phyloP scores from a whole-genome alignment of 1,284 basidiomycete species.

The Pascua guehoae region DNA sequence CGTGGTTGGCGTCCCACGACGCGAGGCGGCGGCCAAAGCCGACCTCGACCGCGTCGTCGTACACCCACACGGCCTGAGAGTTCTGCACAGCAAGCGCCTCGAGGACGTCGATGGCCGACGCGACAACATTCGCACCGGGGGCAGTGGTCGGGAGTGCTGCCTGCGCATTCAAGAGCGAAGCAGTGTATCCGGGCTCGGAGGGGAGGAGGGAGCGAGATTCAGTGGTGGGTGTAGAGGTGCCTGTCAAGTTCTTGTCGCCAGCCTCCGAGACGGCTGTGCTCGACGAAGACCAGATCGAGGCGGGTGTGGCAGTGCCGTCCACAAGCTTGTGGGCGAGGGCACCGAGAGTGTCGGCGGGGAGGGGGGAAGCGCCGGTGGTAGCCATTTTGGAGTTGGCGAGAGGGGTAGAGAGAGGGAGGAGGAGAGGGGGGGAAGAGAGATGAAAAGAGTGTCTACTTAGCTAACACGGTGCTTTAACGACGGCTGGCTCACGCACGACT shows the following conservation, averaged over 20 bases:
- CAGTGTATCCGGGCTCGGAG: conserved; percentile 31
- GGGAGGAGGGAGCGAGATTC: conserved; percentile 26
- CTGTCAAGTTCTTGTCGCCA: conserved; percentile 18
- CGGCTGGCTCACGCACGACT: too few relatives aligned
- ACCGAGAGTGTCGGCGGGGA: too few relatives aligned
- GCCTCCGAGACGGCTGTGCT: conserved; percentile 43
- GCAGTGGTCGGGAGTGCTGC: conserved; percentile 31
- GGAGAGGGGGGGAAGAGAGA: too few relatives aligned
- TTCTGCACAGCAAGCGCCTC: conserved; percentile 44
- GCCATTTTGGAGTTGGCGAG: too few relatives aligned
- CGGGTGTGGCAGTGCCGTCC: too few relatives aligned
- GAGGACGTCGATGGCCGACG: conserved; percentile 39
- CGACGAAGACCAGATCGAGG: neutral
- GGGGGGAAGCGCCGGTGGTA: too few relatives aligned
- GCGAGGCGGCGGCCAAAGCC: conserved; percentile 38
- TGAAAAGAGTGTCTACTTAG: too few relatives aligned
- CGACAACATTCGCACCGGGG: conserved; percentile 40
- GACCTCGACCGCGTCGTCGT: conserved; percentile 45
- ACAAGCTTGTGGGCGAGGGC: too few relatives aligned
- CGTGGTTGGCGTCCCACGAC: conserved; percentile 21
- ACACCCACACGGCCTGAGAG: conserved; percentile 44
- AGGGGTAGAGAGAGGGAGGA: too few relatives aligned
- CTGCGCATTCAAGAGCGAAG: conserved; percentile 31
- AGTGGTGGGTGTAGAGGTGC: conserved; percentile 24
- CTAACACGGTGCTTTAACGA: too few relatives aligned